Base-by-base conservation (phyloP, 1,284 basidiomycete genomes). In the Puccinia polysora region DNA sequence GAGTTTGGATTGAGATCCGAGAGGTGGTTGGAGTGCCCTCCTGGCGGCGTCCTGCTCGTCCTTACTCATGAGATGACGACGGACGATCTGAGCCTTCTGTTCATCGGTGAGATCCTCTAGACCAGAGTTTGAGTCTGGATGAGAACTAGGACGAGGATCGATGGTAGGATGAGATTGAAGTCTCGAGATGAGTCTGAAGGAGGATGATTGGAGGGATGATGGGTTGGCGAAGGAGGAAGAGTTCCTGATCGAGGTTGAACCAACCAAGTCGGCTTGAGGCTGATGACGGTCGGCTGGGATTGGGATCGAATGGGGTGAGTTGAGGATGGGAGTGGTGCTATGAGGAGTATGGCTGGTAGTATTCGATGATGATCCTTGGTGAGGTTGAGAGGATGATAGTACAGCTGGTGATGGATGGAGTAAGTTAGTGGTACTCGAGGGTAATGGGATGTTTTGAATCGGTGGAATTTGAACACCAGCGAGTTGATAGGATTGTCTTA, bases 1-100 rank as follows among this genome's bases (percentile, higher is more conserved):
- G n/a, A 47, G n/a, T 8, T 18, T 36, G 30, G 30, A 34, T 23
- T 55, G 47, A 25, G 36, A 50, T n/a, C n/a, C 18, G n/a, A 34
- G 23, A n/a, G 56, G 28, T n/a, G 36, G 20, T 6, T 58, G 6
- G 20, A 38, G 49, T 2, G 34, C 49, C 23, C 65, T 36, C 23
- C 53, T 38, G 25, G 65, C 52, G 15, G 65, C 65, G n/a, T 56
- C 38, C 40, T 68, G 65, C 30, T 68, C 65, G 15, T 68, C 65
- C 40, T 68, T 68, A 28, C 25, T 56, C 65, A 68, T 68, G 18
- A 68, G 53, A 58, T 56, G 65, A 3, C 65, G 65, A 32, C 53
- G 52, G 25, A 68, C 45, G 38, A 68, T 58, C 14, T 32, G 47
- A 1, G 65, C 53, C 53, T 58, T 68, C 28, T 68, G 65, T 23